phyloP scores from a whole-genome alignment of 805 yeast genomes.

The Deakozyma indianensis region DNA sequence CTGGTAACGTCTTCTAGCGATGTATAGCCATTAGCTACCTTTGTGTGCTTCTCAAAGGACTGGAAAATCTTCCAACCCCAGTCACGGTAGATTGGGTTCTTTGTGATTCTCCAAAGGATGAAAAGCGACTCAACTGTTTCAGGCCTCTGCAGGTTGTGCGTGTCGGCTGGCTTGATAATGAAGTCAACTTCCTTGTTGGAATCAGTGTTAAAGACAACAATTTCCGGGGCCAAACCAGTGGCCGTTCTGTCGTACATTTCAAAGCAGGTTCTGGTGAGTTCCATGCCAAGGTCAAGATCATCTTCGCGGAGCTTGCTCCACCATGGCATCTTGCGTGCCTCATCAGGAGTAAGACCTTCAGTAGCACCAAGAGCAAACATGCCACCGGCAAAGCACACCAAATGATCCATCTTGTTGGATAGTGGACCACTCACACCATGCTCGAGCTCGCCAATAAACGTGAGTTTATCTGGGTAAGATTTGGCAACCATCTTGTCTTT shows the following conservation, averaged over 20 bases:
- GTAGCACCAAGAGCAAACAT: constrained; percentile 32
- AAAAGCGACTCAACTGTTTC: constrained; percentile 49
- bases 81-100: constrained; percentile 41
- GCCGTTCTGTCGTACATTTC: constrained; percentile 33
- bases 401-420: constrained; percentile 27
- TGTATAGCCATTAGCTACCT: constrained; percentile 18
- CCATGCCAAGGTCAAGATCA: constrained; percentile 30
- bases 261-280: constrained; percentile 23
- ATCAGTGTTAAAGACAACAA: constrained; percentile 65
- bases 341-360: constrained; percentile 23
- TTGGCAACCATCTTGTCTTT: constrained; percentile 28
- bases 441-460: constrained; percentile 19
- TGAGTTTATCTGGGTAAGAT: constrained; percentile 25
- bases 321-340: constrained; percentile 6
- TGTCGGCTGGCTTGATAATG: constrained; percentile 43
- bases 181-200: constrained; percentile 10
- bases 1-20: constrained; percentile 28
- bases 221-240: constrained; percentile 81
- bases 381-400: constrained; percentile 40
- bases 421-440: constrained; percentile 9
- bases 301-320: constrained; percentile 24
- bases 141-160: constrained; percentile 70
- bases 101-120: constrained; percentile 44
- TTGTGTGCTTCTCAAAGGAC: constrained; percentile 16
- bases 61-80: constrained; percentile 38